Conservation (phyloP, 1,284 basidiomycete genomes). For the Somion occarium region DNA sequence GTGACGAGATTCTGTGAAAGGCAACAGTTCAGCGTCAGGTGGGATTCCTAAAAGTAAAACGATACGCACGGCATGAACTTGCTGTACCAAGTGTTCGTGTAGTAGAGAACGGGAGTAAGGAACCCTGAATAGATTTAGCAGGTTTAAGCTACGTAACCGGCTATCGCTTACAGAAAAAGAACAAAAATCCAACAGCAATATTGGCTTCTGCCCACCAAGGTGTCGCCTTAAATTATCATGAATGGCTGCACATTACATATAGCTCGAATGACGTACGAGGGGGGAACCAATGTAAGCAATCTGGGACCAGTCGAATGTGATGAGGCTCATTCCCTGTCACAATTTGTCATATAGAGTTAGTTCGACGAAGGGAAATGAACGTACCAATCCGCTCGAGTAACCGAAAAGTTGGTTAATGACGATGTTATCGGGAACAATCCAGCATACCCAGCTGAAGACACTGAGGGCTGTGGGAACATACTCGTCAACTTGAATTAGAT, state of each 20-base stretch:
- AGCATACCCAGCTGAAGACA: slow-evolving; percentile 55
- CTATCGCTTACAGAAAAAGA: slow-evolving; percentile 49
- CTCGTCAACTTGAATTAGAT: neutral
- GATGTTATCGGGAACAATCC: slow-evolving; percentile 46
- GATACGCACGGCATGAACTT: slow-evolving; percentile 40
- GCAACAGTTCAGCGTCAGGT: neutral
- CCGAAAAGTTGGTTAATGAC: slow-evolving; percentile 39
- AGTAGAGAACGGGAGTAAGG: slow-evolving; percentile 54
- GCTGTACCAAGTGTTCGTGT: slow-evolving; percentile 40
- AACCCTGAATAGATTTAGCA: too few species aligned
- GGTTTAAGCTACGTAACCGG: slow-evolving; percentile 21
- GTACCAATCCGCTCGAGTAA: slow-evolving; percentile 31
- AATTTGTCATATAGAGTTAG: too few species aligned
- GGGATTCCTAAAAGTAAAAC: neutral
- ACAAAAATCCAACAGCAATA: slow-evolving; percentile 49
- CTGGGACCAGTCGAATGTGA: slow-evolving; percentile 45
- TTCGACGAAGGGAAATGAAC: too few species aligned
- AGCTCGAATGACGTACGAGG: slow-evolving; percentile 39
- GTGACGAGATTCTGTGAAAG: slow-evolving; percentile 43
- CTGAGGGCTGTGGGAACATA: slow-evolving; percentile 31
- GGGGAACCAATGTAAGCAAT: slow-evolving; percentile 55
- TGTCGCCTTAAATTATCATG: slow-evolving; percentile 28
- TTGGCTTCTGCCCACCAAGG: slow-evolving; percentile 58
- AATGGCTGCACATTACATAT: neutral
- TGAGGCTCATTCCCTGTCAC: slow-evolving; percentile 39